phyloP scores from a whole-genome alignment of 371 early-diverging fungal species.

The Apophysomyces sp. region DNA sequence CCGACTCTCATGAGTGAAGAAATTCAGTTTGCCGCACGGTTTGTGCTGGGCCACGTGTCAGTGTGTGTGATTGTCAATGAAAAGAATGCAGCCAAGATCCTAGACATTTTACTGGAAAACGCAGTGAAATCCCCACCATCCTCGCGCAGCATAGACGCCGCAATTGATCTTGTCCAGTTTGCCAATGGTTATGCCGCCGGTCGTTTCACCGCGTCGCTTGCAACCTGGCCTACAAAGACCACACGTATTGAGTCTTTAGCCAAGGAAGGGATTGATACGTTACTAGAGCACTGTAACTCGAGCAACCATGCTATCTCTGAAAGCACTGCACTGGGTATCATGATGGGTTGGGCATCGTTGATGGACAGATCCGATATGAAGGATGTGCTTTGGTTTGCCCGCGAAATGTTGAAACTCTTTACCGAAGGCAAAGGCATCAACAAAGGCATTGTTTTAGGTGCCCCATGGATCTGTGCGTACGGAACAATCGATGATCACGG shows the following conservation, averaged over 20 bases:
- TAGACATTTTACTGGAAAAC: slow-evolving; percentile 16
- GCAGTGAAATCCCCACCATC: background rate
- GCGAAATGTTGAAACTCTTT: slow-evolving; percentile 15
- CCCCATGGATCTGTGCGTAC: slow-evolving; percentile 33
- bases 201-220: slow-evolving; percentile 36
- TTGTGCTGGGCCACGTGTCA: slow-evolving; percentile 49
- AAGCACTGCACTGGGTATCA: slow-evolving; percentile 34
- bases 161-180: slow-evolving; percentile 41
- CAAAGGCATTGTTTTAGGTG: slow-evolving; percentile 30
- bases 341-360: slow-evolving; percentile 43
- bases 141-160: slow-evolving; percentile 27
- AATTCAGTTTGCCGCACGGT: slow-evolving; percentile 57
- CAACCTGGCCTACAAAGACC: slow-evolving; percentile 51
- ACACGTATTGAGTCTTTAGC: slow-evolving; percentile 23
- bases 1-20: slow-evolving; percentile 52
- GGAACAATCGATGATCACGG: slow-evolving; percentile 11
- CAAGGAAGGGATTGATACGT: slow-evolving; percentile 2
- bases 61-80: slow-evolving; percentile 48
- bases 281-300: slow-evolving; percentile 20
- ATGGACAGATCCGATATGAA: slow-evolving; percentile 22
- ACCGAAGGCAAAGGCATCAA: slow-evolving; percentile 11
- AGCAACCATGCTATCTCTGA: slow-evolving; percentile 14
- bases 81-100: slow-evolving; percentile 23
- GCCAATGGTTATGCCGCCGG: slow-evolving; percentile 56
- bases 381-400: slow-evolving; percentile 24